Evolutionary conservation across 768 basidiomycete species (phyloP).

Genomic region (Tephrocybe sp.): DNA sequence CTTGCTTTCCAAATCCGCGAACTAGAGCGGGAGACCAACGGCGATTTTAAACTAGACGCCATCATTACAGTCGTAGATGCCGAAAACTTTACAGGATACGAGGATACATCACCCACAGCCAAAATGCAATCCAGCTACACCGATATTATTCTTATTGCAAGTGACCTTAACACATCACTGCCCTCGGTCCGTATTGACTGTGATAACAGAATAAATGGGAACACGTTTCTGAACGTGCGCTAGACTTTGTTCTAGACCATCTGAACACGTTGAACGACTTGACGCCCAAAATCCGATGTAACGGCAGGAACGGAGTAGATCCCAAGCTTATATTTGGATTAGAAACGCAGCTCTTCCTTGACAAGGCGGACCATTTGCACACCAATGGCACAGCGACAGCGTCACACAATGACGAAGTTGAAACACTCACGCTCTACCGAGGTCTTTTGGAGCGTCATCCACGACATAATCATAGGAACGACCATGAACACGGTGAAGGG

Average conservation of each 20-base stretch:
- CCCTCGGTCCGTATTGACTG: slow-evolving; percentile 1
- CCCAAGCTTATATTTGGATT: slow-evolving; percentile 86
- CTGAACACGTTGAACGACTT: slow-evolving; percentile 85
- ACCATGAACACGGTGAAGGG: slow-evolving; percentile 14
- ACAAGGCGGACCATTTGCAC: slow-evolving; percentile 18
- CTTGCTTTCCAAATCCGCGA: slow-evolving; percentile 93
- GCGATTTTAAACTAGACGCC: slow-evolving; percentile 80
- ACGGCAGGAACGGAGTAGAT: slow-evolving; percentile 62
- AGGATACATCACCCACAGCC: slow-evolving; percentile 88
- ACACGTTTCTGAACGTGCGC: slow-evolving; percentile 68
- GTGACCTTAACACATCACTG: slow-evolving; percentile 24
- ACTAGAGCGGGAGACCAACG: slow-evolving; percentile 71
- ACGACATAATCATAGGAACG: slow-evolving; percentile 17
- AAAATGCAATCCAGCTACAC: slow-evolving; percentile 96
- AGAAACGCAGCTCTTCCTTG: slow-evolving; percentile 73
- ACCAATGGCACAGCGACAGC: slow-evolving; percentile 15
- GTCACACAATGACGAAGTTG: slow-evolving; percentile 80
- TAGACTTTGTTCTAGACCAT: slow-evolving; percentile 85
- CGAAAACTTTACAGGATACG: slow-evolving; percentile 90
- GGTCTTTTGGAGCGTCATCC: slow-evolving; percentile 28
- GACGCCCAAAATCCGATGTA: slow-evolving; percentile 80
- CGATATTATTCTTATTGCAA: slow-evolving; percentile 81
- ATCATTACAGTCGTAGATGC: slow-evolving; percentile 91
- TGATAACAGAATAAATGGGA: slow-evolving; percentile 83
- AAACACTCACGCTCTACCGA: slow-evolving; percentile 65